These are phyloP conservation scores for Schwanniomyces vanrijiae DNA, from an alignment of 805 yeast genomes.

Conservation along the genomic window DNA sequence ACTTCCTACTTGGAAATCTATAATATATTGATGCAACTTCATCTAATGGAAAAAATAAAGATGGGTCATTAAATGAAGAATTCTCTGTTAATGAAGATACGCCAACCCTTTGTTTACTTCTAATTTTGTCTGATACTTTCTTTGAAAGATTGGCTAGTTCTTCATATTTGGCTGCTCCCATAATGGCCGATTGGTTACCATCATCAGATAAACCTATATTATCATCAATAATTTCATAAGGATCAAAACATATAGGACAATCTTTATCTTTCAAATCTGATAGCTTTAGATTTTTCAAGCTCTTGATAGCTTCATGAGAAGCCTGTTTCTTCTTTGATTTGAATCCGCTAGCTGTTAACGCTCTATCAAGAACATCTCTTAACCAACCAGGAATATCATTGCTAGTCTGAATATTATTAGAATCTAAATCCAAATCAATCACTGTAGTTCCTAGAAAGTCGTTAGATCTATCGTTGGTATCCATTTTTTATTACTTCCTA, in stretches of 20 bases:
- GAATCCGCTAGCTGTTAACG: conserved; percentile 30
- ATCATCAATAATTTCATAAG: conserved; percentile 18
- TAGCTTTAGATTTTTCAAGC: conserved; percentile 23
- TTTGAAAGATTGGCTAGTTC: conserved; percentile 4
- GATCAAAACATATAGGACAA: conserved; percentile 44
- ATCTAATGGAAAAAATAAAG: conserved; percentile 32
- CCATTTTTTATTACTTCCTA: conserved; percentile 2
- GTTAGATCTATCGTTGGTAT: conserved; percentile 8
- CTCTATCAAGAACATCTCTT: conserved; percentile 33
- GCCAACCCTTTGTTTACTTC: not conserved
- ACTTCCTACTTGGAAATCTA: conserved; percentile 27
- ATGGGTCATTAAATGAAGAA: conserved; percentile 27
- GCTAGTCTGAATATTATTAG: conserved; percentile 6
- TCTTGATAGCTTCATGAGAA: conserved; percentile 39
- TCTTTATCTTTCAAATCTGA: conserved; percentile 16
- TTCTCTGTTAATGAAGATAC: conserved; percentile 9
- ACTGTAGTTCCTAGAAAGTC: conserved; percentile 13
- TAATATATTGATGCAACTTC: conserved; percentile 20
- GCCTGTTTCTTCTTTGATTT: conserved; percentile 26
- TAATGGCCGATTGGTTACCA: not conserved
- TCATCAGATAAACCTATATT: conserved; percentile 2
- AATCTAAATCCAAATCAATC: conserved; percentile 21
- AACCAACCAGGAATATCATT: conserved; percentile 32
- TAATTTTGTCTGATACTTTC: conserved; percentile 2
- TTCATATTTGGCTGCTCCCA: not conserved